Base-by-base conservation (phyloP, 495 filamentous ascomycete genomes). In the Penicillium nucicola region DNA sequence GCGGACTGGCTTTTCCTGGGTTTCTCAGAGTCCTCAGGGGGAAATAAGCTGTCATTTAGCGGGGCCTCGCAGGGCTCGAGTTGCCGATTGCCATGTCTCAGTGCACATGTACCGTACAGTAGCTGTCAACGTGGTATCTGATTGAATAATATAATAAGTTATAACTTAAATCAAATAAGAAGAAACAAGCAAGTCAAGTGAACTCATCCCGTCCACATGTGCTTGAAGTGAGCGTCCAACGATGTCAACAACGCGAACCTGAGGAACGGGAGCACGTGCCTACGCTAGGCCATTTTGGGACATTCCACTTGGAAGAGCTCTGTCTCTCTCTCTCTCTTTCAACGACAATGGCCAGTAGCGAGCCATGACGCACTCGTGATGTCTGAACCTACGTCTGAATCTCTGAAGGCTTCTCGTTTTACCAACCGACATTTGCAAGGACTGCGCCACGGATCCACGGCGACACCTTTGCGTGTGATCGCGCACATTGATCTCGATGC, bases 401-500 rank as follows among this genome's bases (percentile, higher is more conserved):
- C 65, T 55, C 30, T 70, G 60, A 83, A 69, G 51, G 78, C 77
- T 35, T 93, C 89, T 14, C 77, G 75, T 48, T 96, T 91, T 65
- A 97, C 92, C 13, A 90, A 87, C 62, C 87, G 87, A 39, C 85
- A 97, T 28, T 77, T 98, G 17, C 70, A 78, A 11, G 84, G 90
- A 37, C 82, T 97, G 32, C 79, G 83, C 17, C 77, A 84, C 11
- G 88, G 80, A 48, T 84, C 83, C 2, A 75, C 84, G 0, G 81
- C 82, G 4, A 89, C 84, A 42, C 93, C 91, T 13, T 77, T 98
- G 13, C 84, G 93, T 42, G 86, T 92, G 11, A 84, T 96, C 42
- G 89, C 91, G 15, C 93, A 97, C 62, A 80, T 97, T 50, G 93
- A 98, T 65, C 83, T 98, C 54, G 93, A 98, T 79, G 93, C 92